These are phyloP conservation scores for Venturiaceae sp. DNA, from an alignment of 2,329 filamentous ascomycete genomes.

Conservation along the genomic window DNA sequence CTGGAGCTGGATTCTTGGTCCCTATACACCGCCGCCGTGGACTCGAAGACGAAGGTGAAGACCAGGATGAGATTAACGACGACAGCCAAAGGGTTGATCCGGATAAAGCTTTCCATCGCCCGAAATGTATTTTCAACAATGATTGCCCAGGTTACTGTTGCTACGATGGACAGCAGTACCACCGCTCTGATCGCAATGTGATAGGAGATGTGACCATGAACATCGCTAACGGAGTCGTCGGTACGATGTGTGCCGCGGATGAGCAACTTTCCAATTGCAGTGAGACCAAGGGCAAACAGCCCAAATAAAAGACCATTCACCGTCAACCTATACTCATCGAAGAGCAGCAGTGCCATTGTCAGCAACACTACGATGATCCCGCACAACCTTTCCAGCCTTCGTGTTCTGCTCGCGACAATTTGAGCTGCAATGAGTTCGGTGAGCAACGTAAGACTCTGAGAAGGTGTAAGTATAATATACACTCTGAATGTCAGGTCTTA, in stretches of 20 bases:
- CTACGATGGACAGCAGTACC: constrained; percentile 6
- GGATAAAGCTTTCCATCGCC: constrained; percentile 1
- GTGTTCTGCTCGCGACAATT: constrained; percentile 9
- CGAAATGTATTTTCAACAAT: background rate
- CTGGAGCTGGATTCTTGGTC: background rate
- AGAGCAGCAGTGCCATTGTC: constrained; percentile 14
- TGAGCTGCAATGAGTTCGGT: background rate
- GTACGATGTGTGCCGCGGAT: background rate
- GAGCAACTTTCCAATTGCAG: constrained; percentile 14
- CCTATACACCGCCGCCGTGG: background rate
- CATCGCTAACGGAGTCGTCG: background rate
- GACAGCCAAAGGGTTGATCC: constrained; percentile 8
- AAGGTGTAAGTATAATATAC: background rate
- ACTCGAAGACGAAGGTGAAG: background rate
- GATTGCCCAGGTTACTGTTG: constrained; percentile 8
- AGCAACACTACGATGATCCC: constrained; percentile 9
- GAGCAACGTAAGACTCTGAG: background rate
- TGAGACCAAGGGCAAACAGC: constrained; percentile 13
- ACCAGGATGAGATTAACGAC: background rate
- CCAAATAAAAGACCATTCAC: constrained; percentile 15
- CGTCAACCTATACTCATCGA: constrained; percentile 19
- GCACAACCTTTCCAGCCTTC: background rate
- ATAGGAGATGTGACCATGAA: background rate
- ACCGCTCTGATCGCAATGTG: background rate
- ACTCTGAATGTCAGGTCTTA: background rate